phyloP scores from a whole-genome alignment of 2,329 filamentous ascomycete genomes.

The Fusarium subglutinans region DNA sequence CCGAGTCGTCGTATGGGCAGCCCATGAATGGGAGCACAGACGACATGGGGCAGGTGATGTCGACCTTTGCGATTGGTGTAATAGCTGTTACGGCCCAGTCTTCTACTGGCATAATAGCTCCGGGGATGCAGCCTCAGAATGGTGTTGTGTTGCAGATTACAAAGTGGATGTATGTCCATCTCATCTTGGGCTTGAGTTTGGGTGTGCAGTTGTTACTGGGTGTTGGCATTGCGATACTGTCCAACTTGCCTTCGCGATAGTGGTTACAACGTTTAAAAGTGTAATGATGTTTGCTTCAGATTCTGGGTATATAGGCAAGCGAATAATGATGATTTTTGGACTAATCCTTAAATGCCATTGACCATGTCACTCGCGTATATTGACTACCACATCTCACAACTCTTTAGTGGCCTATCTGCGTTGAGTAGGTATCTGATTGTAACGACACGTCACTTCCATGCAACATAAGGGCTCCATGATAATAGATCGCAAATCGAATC shows the following conservation, averaged over 20 bases:
- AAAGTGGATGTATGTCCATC: conserved; percentile 42
- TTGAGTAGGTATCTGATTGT: background rate
- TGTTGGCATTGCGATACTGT: conserved; percentile 15
- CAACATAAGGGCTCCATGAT: background rate
- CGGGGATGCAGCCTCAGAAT: conserved; percentile 45
- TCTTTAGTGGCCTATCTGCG: background rate
- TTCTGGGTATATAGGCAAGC: background rate
- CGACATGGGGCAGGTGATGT: conserved; percentile 49
- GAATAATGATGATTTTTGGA: background rate
- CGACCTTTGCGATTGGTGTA: conserved; percentile 50
- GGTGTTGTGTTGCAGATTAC: conserved; percentile 47
- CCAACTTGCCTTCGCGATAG: conserved; percentile 7
- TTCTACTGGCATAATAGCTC: conserved; percentile 40
- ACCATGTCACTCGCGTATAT: background rate
- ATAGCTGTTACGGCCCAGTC: conserved; percentile 46
- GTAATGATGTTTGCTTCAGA: background rate
- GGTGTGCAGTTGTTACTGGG: conserved; percentile 45
- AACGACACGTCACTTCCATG: background rate
- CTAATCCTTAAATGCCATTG: background rate
- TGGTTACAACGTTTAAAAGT: background rate
- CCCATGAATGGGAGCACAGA: conserved; percentile 43
- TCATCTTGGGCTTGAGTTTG: conserved; percentile 47
- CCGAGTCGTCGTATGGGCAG: conserved; percentile 51
- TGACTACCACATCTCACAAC: background rate
- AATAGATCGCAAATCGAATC: background rate